Evolutionary conservation across 345 rosid species (phyloP), one percentile per base, ranked within the genome.

Genomic region (Acer campestre): DNA sequence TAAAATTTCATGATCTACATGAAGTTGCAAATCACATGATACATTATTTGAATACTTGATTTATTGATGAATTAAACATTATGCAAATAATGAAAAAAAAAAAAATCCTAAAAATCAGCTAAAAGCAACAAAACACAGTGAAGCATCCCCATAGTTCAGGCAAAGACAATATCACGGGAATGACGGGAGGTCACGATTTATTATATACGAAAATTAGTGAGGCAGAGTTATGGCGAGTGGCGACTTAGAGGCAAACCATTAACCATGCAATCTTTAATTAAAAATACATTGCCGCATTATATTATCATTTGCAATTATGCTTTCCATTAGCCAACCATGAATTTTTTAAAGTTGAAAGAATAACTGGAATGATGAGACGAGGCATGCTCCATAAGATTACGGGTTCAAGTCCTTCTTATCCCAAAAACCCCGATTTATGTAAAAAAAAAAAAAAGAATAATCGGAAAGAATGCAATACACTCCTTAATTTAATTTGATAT

Each of bases 131-230:
- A 35, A 35, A 35, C 38, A 35, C 38, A 1, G 10, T 42, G 46
- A 42, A 40, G 20, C 23, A 22, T 6, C n/a, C 16, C 6, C 58
- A 4, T 1, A 42, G 27, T 16, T 51, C 4, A 12, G 10, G 61
- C 44, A 0, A 23, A 25, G 58, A 73, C 58, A 25, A n/a, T 5
- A 25, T 62, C 76, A 62, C 68, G 68, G 44, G 27, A 10, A 16
- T 44, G 68, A 25, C 76, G 76, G 76, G 77, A 7, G 10, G 49
- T 46, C 40, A 17, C 58, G 5, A 61, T 20, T 61, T 62, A 44
- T 35, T 4, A 35, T 35, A 35, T 35, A 35, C 38, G 38, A 35
- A 35, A 35, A 35, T 35, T 35, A 35, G 38, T 4, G 77, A 22
- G 61, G 69, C 17, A 1, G 46, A 10, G 77, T 25, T 5, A 48